Percentiles rank a stretch among this genome's conserved stretches.
phyloP scores from a whole-genome alignment of 164 flowering plant species.

The Saururus chinensis region DNA sequence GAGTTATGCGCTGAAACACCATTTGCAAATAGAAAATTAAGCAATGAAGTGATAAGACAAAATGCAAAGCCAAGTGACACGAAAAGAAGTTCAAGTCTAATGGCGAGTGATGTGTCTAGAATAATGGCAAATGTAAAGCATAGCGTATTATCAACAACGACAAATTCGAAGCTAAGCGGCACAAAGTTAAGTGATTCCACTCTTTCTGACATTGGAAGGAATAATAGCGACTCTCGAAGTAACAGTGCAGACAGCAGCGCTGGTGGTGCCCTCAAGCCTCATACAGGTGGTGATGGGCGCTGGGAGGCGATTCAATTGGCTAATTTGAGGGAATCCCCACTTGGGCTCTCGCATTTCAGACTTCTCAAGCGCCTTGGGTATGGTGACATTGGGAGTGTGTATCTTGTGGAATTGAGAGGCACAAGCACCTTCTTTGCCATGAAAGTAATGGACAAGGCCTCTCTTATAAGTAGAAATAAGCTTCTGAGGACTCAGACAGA shows the following conservation, averaged over 20 bases:
- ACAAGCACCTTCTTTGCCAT: constrained; percentile 52
- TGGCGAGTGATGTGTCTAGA: constrained; percentile 5
- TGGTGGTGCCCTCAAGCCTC: constrained; percentile 42
- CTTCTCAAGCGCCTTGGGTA: constrained; percentile 71
- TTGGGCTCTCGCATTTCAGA: constrained; percentile 53
- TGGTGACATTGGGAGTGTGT: constrained; percentile 82
- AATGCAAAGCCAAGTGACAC: constrained; percentile 9
- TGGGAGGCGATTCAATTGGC: constrained; percentile 68
- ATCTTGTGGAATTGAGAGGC: constrained; percentile 60
- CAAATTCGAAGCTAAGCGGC: constrained; percentile 4
- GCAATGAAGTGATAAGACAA: constrained; percentile 6
- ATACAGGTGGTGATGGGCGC: constrained; percentile 63
- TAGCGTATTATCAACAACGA: constrained; percentile 1
- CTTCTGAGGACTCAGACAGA: constrained; percentile 62
- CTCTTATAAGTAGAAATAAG: constrained; percentile 64
- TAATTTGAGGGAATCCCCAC: constrained; percentile 27
- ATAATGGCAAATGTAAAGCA: constrained; percentile 11
- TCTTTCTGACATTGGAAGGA: constrained; percentile 6
- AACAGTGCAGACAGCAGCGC: constrained; percentile 36
- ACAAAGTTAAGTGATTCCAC: constrained; percentile 1
- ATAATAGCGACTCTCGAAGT: constrained; percentile 14
- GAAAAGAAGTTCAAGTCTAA: constrained; percentile 4
- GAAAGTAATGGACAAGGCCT: constrained; percentile 81
- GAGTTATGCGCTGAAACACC: background rate
- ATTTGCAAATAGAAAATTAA: background rate